A percentile compares a stretch with the other conserved stretches of the same genome.
Evolutionary conservation across 2,329 filamentous ascomycete species (phyloP).

Genomic region (Colletotrichum acutatum): DNA sequence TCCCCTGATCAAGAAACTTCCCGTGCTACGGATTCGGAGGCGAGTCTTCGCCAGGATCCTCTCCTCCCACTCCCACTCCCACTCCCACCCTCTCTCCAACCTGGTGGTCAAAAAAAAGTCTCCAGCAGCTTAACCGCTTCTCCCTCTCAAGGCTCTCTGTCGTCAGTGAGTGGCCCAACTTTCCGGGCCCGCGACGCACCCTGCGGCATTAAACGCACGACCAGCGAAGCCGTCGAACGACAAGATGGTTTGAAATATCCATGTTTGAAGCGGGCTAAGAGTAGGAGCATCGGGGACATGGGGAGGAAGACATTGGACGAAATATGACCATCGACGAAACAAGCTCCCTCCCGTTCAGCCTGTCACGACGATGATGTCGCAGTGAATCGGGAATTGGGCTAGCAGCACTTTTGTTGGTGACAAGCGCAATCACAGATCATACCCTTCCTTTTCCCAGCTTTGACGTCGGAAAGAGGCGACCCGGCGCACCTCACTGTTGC

Average conservation of each 20-base stretch:
- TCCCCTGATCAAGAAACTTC: slow-evolving; percentile 25
- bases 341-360: slow-evolving; percentile 12
- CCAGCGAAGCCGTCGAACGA: slow-evolving; percentile 34
- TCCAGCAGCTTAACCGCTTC: not conserved
- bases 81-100: too few species aligned
- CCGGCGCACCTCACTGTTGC: not conserved
- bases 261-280: slow-evolving; percentile 30
- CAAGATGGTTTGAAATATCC: slow-evolving; percentile 31
- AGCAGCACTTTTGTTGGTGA: not conserved
- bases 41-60: not conserved
- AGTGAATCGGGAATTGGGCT: not conserved
- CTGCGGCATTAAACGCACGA: slow-evolving; percentile 35
- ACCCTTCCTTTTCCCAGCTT: not conserved
- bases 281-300: slow-evolving; percentile 22
- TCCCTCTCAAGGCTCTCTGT: not conserved
- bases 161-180: slow-evolving; percentile 2
- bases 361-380: slow-evolving; percentile 8
- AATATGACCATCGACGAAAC: slow-evolving; percentile 27
- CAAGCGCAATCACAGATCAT: slow-evolving; percentile 1
- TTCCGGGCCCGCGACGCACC: slow-evolving; percentile 15
- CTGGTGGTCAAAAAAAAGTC: not conserved
- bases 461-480: not conserved
- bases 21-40: slow-evolving; percentile 11
- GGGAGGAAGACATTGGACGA: slow-evolving; percentile 20
- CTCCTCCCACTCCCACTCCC: not conserved